Percentiles rank a stretch among this genome's conserved stretches.
phyloP scores from a whole-genome alignment of 108 stramenopile genomes.

The Pseudonitzschia pungens region DNA sequence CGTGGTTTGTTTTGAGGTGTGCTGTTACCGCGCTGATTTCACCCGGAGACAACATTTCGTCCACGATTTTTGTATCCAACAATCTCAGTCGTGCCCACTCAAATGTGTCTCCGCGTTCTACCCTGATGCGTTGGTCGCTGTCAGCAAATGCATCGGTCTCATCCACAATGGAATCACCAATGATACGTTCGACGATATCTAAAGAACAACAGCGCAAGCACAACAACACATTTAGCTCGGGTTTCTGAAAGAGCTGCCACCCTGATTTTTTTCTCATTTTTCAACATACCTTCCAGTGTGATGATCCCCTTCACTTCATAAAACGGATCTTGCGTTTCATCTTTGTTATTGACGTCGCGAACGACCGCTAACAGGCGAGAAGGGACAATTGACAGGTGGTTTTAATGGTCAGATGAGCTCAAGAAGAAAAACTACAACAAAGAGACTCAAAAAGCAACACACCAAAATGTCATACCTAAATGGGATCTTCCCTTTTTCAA shows the following conservation, averaged over 20 bases:
- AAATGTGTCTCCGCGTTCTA: slow-evolving; percentile 50
- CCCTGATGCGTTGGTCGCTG: slow-evolving; percentile 53
- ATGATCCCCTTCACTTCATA: slow-evolving; percentile 97
- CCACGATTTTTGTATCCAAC: slow-evolving; percentile 82
- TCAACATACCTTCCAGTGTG: slow-evolving; percentile 92
- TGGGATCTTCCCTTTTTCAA: slow-evolving; percentile 90
- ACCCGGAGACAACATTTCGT: slow-evolving; percentile 62
- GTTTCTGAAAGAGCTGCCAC: not conserved
- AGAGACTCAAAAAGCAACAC: not conserved
- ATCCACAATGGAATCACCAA: slow-evolving; percentile 98
- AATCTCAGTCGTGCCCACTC: slow-evolving; percentile 79
- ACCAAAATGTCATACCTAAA: slow-evolving; percentile 11
- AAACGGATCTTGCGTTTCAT: slow-evolving; percentile 77
- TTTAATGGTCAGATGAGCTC: not conserved
- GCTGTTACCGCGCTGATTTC: slow-evolving; percentile 84
- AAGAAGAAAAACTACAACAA: not conserved
- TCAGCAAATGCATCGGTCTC: slow-evolving; percentile 93
- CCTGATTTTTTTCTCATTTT: not conserved
- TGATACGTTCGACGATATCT: slow-evolving; percentile 90
- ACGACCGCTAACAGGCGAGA: slow-evolving; percentile 64
- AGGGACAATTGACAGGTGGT: slow-evolving; percentile 31
- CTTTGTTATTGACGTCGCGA: slow-evolving; percentile 86
- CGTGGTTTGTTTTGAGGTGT: slow-evolving; percentile 76
- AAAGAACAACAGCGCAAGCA: not conserved
- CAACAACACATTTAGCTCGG: not conserved